Percentiles rank a stretch among this genome's conserved stretches.
These are phyloP conservation scores for Furculomyces boomerangus DNA, from an alignment of 371 early-diverging fungal genomes.

Conservation along the genomic window DNA sequence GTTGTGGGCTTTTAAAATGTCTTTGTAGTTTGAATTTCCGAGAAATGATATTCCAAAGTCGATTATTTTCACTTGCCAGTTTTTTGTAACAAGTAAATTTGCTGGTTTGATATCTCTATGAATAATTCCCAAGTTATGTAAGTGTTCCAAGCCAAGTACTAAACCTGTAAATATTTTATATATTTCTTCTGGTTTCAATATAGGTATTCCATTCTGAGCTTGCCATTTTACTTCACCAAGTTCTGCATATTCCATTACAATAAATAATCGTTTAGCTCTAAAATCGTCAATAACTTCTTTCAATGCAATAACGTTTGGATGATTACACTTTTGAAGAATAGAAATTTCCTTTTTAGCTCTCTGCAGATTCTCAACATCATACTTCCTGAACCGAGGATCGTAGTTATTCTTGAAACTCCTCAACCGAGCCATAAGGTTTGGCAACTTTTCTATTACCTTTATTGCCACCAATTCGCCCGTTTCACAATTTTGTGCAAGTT, in stretches of 20 bases:
- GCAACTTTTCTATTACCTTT: conserved; percentile 25
- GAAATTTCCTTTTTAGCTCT: conserved; percentile 88
- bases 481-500: conserved; percentile 59
- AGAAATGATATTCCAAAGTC: conserved; percentile 83
- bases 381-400: conserved; percentile 1
- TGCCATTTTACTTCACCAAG: conserved; percentile 87
- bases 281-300: conserved; percentile 92
- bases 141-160: conserved; percentile 77
- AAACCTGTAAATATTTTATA: conserved; percentile 76
- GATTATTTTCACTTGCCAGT: conserved; percentile 70
- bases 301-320: conserved; percentile 80
- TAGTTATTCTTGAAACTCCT: neutral
- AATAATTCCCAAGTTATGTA: conserved; percentile 83
- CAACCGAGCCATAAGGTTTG: conserved; percentile 10
- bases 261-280: conserved; percentile 68
- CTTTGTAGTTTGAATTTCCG: no score
- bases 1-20: no score
- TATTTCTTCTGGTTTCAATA: conserved; percentile 39
- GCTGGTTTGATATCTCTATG: conserved; percentile 95
- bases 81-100: conserved; percentile 55
- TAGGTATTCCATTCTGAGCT: conserved; percentile 39
- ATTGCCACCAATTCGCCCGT: conserved; percentile 38
- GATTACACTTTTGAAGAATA: conserved; percentile 83
- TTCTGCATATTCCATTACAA: conserved; percentile 75
- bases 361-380: conserved; percentile 50